Evolutionary conservation across 352 stramenopile species (phyloP).

Genomic region (Pythium phragmiticola): DNA sequence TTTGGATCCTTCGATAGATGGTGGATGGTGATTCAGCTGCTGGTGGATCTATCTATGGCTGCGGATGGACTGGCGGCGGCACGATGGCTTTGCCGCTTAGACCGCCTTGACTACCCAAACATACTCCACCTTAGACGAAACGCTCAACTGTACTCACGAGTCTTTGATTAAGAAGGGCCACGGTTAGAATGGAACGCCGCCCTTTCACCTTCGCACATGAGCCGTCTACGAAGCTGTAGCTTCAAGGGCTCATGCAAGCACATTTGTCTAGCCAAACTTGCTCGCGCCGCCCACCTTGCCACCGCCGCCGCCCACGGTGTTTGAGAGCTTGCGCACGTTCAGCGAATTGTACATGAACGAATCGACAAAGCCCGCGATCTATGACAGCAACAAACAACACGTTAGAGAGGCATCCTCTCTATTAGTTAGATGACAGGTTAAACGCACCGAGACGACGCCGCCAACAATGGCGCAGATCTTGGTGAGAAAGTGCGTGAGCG

Average conservation of each 20-base stretch:
- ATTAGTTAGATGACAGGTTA: not conserved
- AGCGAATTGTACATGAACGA: slow-evolving; percentile 88
- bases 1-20: too few species aligned
- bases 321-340: slow-evolving; percentile 38
- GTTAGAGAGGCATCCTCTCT: not conserved
- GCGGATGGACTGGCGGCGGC: too few species aligned
- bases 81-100: too few species aligned
- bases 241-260: not conserved
- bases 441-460: slow-evolving; percentile 78
- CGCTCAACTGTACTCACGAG: too few species aligned
- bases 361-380: slow-evolving; percentile 88
- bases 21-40: too few species aligned
- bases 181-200: not conserved
- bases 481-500: slow-evolving; percentile 83
- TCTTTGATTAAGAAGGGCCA: too few species aligned
- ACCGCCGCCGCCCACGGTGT: slow-evolving; percentile 9
- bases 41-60: too few species aligned
- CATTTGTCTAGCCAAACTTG: slow-evolving; percentile 4
- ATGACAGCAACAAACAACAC: slow-evolving; percentile 17
- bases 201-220: not conserved
- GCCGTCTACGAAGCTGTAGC: too few species aligned
- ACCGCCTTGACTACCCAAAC: too few species aligned
- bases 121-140: too few species aligned
- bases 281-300: slow-evolving; percentile 29
- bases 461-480: slow-evolving; percentile 84